Evolutionary conservation across 768 basidiomycete species (phyloP).

Genomic region (Fomitopsis pulvina): DNA sequence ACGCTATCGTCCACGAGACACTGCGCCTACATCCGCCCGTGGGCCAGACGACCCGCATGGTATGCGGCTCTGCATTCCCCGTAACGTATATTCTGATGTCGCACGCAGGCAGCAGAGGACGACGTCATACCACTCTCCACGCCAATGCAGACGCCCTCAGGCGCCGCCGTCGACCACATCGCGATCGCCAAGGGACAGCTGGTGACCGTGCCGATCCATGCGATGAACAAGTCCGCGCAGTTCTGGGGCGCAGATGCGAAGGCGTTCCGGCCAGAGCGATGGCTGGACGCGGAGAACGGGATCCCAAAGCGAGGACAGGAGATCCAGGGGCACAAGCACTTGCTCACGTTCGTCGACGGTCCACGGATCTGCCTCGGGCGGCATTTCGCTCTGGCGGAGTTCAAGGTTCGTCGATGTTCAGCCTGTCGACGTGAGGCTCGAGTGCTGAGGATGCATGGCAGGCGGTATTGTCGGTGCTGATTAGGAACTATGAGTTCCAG

Average conservation of each 20-base stretch:
- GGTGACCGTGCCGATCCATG: constrained; percentile 32
- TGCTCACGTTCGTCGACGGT: constrained; percentile 40
- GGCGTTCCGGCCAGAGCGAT: constrained; percentile 37
- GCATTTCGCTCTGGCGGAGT: constrained; percentile 33
- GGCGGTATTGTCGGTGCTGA: constrained; percentile 35
- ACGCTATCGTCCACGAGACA: constrained; percentile 41
- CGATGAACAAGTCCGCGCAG: constrained; percentile 32
- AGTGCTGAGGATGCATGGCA: constrained; percentile 10
- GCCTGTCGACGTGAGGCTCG: not conserved
- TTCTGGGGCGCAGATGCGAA: constrained; percentile 42
- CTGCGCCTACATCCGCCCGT: constrained; percentile 41
- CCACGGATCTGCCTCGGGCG: constrained; percentile 38
- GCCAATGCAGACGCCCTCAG: constrained; percentile 16
- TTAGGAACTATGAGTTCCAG: constrained; percentile 35
- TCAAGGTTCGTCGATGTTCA: constrained; percentile 29
- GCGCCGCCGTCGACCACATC: constrained; percentile 22
- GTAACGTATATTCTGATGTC: not conserved
- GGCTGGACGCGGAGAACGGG: constrained; percentile 26
- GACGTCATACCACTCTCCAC: constrained; percentile 31
- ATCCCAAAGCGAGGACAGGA: constrained; percentile 24
- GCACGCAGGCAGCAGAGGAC: constrained; percentile 30
- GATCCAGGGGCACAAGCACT: constrained; percentile 31
- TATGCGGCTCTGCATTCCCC: constrained; percentile 16
- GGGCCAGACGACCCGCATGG: constrained; percentile 28
- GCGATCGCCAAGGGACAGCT: constrained; percentile 28